Conservation (phyloP, 2,329 filamentous ascomycete genomes). For the Aspergillus fructus region DNA sequence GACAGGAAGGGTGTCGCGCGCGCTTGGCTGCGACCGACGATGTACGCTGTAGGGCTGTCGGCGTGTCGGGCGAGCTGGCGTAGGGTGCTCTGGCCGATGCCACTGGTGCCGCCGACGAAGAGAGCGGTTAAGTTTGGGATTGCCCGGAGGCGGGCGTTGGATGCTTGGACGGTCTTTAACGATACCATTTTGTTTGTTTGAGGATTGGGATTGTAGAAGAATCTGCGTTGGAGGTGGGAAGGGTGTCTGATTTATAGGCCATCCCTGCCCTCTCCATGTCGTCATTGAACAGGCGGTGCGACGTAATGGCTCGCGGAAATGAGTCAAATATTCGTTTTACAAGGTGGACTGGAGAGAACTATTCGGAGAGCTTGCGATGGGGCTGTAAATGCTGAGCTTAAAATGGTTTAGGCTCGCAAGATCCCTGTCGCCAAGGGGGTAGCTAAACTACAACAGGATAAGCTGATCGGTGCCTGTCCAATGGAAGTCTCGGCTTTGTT, state of each 20-base stretch:
- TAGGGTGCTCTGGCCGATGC: constrained; percentile 54
- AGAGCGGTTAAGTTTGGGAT: constrained; percentile 43
- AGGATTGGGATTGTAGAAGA: neutral
- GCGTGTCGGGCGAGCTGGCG: constrained; percentile 47
- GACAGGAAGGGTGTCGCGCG: constrained; percentile 40
- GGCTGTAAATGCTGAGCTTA: neutral
- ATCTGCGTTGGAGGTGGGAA: too few relatives aligned
- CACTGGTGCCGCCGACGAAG: constrained; percentile 55
- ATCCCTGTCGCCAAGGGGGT: neutral
- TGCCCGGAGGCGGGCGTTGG: constrained; percentile 36
- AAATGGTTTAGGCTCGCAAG: neutral
- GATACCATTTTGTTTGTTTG: constrained; percentile 26
- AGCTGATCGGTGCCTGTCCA: too few relatives aligned
- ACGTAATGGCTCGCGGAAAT: neutral
- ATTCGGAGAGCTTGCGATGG: neutral
- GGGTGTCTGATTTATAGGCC: neutral
- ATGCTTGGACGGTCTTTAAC: constrained; percentile 34
- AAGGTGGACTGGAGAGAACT: neutral
- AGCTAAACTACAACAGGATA: neutral
- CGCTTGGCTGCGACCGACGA: constrained; percentile 47
- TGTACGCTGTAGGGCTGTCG: constrained; percentile 49
- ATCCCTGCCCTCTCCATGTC: neutral
- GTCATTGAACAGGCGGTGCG: neutral
- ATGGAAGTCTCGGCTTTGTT: too few relatives aligned
- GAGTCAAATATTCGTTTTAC: neutral